Evolutionary conservation across 331 rosid genomes (phyloP).

Genomic region (Prunus yedoensis): DNA sequence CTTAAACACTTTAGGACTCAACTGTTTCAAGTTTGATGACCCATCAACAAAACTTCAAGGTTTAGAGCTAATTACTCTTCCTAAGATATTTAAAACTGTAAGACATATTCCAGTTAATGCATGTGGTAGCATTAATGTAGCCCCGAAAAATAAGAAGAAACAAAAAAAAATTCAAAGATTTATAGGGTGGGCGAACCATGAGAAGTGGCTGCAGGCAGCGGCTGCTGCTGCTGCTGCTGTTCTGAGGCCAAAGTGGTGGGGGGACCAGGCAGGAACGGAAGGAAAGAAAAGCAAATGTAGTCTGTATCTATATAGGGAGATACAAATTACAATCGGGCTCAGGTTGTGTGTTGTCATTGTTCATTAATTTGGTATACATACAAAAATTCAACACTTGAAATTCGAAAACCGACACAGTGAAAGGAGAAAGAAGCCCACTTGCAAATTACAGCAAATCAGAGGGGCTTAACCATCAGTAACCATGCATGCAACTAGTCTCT

Average conservation of each 20-base stretch:
- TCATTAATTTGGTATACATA: conserved; percentile 19
- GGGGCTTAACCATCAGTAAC: too few species aligned
- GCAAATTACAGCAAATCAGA: neutral
- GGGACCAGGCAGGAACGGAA: conserved; percentile 1
- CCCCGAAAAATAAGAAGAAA: neutral
- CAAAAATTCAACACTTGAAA: neutral
- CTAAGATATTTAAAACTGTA: too few species aligned
- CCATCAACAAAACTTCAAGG: too few species aligned
- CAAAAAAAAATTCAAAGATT: neutral
- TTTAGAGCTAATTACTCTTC: too few species aligned
- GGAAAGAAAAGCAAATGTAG: neutral
- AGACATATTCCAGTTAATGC: too few species aligned
- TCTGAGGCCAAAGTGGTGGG: neutral
- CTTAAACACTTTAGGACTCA: neutral
- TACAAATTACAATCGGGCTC: neutral
- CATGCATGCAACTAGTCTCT: conserved; percentile 1
- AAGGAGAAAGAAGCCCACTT: conserved; percentile 5
- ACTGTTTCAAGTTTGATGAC: too few species aligned
- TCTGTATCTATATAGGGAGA: too few species aligned
- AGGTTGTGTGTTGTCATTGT: conserved; percentile 18
- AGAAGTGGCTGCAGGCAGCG: neutral
- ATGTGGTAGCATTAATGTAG: neutral
- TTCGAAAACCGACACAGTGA: neutral
- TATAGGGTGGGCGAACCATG: neutral
- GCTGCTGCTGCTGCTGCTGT: neutral